Base-by-base conservation (phyloP, 768 basidiomycete species). In the Psilocybe cubensis region DNA sequence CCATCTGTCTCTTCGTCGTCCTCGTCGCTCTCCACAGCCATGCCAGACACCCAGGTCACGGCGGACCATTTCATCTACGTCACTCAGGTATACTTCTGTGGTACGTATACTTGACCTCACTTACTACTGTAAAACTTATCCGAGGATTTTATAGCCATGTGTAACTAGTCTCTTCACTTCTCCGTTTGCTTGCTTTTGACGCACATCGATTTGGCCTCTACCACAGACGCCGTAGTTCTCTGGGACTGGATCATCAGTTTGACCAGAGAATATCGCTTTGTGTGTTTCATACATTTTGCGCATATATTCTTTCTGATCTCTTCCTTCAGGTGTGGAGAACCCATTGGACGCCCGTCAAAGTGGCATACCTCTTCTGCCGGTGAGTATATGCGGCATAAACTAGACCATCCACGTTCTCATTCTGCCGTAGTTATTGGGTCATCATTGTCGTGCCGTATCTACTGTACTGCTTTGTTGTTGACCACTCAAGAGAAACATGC, bases 191-290 rank as follows among this genome's bases (percentile, higher is more conserved):
- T 58, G 52, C 60, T 63, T 69, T 60, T 74, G 64, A 69, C 65
- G 54, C 58, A 55, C 54, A 56, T 66, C 62, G 57, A 66, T 68
- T 61, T 65, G 49, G 57, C 52, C 54, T 61, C 24, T 18, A n/a
- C 27, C 61, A 51, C 68, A 92, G 91, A 92, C 72, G 87, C 90
- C 55, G 86, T 92, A 48, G 86, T 91, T 58, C 72, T 91, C 51
- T 92, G 91, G 91, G 91, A 92, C 77, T 92, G 91, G 91, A 77
- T 89, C 68, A 85, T 89, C 67, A 88, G 87, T 70, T 71, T 92
- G 57, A 84, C 87, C 40, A 79, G 88, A 74, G 91, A 92, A 72
- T 91, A 85, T 77, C 82, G 83, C 66, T 91, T 88, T 73, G 90
- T 91, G 72, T 64, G 78, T 73, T 47, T 52, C 29, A 20, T 43